These are phyloP conservation scores for Trametes polyzona DNA, from an alignment of 1,284 basidiomycete genomes.

Conservation along the genomic window DNA sequence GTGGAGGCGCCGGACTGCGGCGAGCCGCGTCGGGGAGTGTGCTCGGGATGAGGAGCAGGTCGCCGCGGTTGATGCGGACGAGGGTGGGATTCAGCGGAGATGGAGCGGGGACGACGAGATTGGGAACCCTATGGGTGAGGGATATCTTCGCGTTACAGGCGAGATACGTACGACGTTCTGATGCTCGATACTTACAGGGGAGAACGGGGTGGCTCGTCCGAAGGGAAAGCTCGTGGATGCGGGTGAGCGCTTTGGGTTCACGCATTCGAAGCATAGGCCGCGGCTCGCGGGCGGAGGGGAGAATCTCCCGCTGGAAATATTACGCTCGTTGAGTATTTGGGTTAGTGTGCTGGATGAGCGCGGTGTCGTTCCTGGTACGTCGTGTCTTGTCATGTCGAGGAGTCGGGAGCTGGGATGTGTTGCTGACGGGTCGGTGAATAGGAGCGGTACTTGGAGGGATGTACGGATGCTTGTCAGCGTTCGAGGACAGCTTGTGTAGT, in stretches of 20 bases:
- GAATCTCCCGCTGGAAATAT: constrained; percentile 56
- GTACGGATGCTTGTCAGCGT: constrained; percentile 49
- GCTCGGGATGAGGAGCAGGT: constrained; percentile 6
- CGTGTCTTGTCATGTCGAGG: not conserved
- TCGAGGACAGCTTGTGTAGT: constrained; percentile 61
- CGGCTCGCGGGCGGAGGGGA: constrained; percentile 44
- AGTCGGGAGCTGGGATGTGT: not conserved
- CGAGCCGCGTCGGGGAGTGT: constrained; percentile 3
- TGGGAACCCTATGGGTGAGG: not conserved
- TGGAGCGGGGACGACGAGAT: constrained; percentile 32
- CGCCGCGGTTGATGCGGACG: not conserved
- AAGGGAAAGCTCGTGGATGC: not conserved
- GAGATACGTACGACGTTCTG: not conserved
- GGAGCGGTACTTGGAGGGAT: constrained; percentile 56
- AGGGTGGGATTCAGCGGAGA: constrained; percentile 29
- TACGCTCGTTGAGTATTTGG: constrained; percentile 62
- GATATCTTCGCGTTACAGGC: too few relatives aligned
- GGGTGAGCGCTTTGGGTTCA: constrained; percentile 10
- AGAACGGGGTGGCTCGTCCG: not conserved
- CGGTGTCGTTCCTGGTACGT: constrained; percentile 51
- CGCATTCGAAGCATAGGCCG: constrained; percentile 41
- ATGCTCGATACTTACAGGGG: constrained; percentile 7
- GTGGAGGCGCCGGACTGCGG: not conserved
- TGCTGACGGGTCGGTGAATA: too few relatives aligned
- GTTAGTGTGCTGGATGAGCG: constrained; percentile 58